Conservation (phyloP, 179 eudicot species). For the Silene coronaria region DNA sequence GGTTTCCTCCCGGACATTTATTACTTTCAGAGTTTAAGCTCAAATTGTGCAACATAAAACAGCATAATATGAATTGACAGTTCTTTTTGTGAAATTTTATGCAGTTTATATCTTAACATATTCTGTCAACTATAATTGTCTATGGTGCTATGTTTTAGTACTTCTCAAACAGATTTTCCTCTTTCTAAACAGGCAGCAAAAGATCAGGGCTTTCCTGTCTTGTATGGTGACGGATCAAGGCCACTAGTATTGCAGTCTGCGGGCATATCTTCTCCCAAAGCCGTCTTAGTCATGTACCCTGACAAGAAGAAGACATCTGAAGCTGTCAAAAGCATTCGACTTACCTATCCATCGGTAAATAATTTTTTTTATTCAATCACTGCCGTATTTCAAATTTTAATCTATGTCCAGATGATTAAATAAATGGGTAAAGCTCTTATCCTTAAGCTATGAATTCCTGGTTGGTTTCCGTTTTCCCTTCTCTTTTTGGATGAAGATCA, state of each 20-base stretch:
- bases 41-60: background rate
- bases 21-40: background rate
- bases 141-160: background rate
- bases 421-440: background rate
- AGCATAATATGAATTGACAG: background rate
- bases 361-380: background rate
- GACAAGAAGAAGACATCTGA: constrained; percentile 61
- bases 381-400: background rate
- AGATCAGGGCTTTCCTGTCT: constrained; percentile 77
- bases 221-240: constrained; percentile 91
- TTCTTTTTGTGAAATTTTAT: too few relatives aligned
- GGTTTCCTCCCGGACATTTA: constrained; percentile 39
- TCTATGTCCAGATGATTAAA: background rate
- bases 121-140: background rate
- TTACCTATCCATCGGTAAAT: constrained; percentile 73
- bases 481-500: background rate
- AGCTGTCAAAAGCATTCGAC: constrained; percentile 86
- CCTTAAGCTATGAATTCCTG: background rate
- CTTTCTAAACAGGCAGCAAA: constrained; percentile 53
- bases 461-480: too few relatives aligned
- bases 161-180: background rate
- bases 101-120: background rate
- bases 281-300: constrained; percentile 87
- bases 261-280: constrained; percentile 87
- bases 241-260: constrained; percentile 87